Conservation (phyloP, 306 rosid species). For the Dryas drummondii region DNA sequence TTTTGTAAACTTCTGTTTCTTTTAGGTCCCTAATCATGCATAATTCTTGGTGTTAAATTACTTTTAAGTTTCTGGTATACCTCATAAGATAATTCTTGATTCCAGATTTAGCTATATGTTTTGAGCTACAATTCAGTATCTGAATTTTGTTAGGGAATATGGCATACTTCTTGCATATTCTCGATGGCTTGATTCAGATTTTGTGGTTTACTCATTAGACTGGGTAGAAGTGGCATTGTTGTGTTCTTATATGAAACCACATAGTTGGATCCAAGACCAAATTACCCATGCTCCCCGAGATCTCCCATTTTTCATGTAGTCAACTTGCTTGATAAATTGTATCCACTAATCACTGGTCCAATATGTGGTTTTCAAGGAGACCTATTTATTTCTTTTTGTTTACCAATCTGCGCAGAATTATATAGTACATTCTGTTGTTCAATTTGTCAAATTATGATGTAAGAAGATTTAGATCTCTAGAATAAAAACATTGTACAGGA, state of each 20-base stretch:
- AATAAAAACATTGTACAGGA: neutral
- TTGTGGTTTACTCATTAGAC: neutral
- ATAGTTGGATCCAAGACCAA: neutral
- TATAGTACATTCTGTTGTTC: neutral
- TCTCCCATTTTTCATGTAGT: neutral
- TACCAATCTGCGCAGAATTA: neutral
- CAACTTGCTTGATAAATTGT: neutral
- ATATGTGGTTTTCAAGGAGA: neutral
- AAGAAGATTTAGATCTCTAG: neutral
- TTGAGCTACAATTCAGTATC: neutral
- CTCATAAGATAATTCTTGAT: neutral
- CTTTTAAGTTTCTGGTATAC: neutral
- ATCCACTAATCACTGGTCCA: neutral
- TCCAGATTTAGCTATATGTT: neutral
- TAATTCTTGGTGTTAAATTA: neutral
- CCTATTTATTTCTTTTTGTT: neutral
- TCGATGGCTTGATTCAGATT: neutral
- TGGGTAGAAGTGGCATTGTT: neutral
- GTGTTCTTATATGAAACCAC: neutral
- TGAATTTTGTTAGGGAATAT: neutral
- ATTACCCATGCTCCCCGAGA: neutral
- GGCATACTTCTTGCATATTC: neutral
- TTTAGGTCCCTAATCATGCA: neutral
- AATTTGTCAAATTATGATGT: neutral
- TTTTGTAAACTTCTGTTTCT: neutral